These are phyloP conservation scores for Mycena venus DNA, from an alignment of 768 basidiomycete species.

Conservation along the genomic window DNA sequence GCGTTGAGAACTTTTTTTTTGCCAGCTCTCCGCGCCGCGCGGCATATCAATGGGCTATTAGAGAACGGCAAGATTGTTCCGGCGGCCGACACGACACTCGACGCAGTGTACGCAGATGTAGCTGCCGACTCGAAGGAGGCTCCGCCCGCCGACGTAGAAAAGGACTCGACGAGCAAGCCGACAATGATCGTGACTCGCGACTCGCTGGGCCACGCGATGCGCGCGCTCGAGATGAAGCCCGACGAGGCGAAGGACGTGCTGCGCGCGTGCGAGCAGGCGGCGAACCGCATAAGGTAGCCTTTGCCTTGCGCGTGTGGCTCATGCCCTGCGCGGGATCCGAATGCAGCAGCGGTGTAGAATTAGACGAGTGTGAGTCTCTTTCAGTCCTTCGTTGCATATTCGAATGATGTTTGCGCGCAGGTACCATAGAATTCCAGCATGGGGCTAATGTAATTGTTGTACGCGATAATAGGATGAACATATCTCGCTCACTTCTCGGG, in stretches of 20 bases:
- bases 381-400: background rate
- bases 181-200: constrained; percentile 30
- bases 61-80: constrained; percentile 69
- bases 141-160: background rate
- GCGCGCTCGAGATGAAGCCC: constrained; percentile 23
- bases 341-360: background rate
- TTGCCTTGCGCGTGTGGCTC: background rate
- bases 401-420: background rate
- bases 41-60: constrained; percentile 64
- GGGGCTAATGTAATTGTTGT: background rate
- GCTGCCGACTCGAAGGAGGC: constrained; percentile 20
- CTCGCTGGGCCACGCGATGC: constrained; percentile 25
- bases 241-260: constrained; percentile 32
- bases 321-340: background rate
- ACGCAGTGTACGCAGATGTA: constrained; percentile 56
- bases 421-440: background rate
- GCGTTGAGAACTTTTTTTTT: constrained; percentile 45
- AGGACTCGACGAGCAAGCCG: background rate
- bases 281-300: constrained; percentile 19
- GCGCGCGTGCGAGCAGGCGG: constrained; percentile 33
- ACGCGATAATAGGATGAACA: constrained; percentile 4
- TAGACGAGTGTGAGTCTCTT: background rate
- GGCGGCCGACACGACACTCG: constrained; percentile 65
- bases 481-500: background rate
- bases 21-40: constrained; percentile 78